Base-by-base conservation (phyloP, 495 filamentous ascomycete genomes). In the Aspergillus heteromorphus region DNA sequence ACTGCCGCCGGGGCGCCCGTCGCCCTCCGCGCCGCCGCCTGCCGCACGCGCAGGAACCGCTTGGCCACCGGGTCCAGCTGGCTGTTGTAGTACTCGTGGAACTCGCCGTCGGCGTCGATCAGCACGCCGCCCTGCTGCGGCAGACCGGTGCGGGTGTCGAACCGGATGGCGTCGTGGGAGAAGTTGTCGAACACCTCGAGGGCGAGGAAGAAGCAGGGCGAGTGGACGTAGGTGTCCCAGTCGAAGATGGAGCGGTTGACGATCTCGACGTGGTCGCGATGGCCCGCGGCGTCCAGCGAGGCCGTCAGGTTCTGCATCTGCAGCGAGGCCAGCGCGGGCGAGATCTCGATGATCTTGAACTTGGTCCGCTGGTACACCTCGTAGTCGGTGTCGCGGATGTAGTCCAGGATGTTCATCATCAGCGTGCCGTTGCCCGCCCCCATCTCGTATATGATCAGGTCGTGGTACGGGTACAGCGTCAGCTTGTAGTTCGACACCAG, bases 131-230 rank as follows among this genome's bases (percentile, higher is more conserved):
- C 89, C 71, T 99, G 93, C 43, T 93, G 78, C 0, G 92, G 86
- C 45, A 83, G 64, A 62, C 88, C 84, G 16, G 89, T 95, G 30
- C 69, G 62, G 6, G 79, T 71, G 68, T 96, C 84, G 76, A 96
- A 97, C 58, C 93, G 90, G 61, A 99, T 81, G 38, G 84, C 78
- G 73, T 99, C 93, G 73, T 99, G 93, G 19, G 88, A 84, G 71
- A 99, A 97, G 71, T 99, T 99, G 73, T 99, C 93, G 63, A 97
- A 92, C 52, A 99, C 93, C 66, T 99, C 93, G 61, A 99, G 85
- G n/a, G 92, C 93, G 4, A 99, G 80, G 76, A 99, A 97, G 75
- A 93, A 99, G 76, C 93, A 97, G 0, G 93, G 92, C 1, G 85
- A 87, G 7, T 90, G 84, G 14, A 96, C 89, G 54, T 87, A 88